Conservation (phyloP, 2,329 filamentous ascomycete genomes). For the Paraphaeosphaeria minitans region DNA sequence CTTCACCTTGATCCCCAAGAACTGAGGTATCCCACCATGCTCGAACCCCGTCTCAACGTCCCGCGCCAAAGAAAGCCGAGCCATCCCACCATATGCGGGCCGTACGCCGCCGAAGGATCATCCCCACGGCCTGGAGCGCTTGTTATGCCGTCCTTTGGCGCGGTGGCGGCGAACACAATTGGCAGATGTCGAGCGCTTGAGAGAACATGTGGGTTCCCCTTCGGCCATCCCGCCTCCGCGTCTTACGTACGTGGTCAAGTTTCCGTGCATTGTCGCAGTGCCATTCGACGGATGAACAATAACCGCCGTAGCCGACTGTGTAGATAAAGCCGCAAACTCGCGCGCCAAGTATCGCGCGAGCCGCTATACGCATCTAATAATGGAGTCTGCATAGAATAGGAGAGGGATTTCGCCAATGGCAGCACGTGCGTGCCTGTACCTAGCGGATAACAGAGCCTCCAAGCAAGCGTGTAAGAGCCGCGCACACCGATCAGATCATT, state of each 20-base stretch:
- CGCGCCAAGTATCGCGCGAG: slow-evolving; percentile 1
- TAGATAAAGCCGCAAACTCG: neutral
- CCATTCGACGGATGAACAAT: neutral
- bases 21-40: neutral
- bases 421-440: neutral
- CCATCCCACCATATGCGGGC: neutral
- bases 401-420: neutral
- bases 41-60: neutral
- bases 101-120: neutral
- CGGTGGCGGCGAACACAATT: neutral
- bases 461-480: neutral
- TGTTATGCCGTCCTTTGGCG: neutral
- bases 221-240: slow-evolving; percentile 1
- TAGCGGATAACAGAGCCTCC: neutral
- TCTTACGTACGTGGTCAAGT: neutral
- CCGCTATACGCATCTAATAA: neutral
- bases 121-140: slow-evolving; percentile 1
- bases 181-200: slow-evolving; percentile 4
- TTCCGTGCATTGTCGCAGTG: neutral
- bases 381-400: neutral
- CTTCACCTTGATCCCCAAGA: neutral
- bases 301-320: slow-evolving; percentile 4
- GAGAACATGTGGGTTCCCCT: slow-evolving; percentile 4
- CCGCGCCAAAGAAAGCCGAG: neutral
- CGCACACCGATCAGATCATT: neutral